These are phyloP conservation scores for Cladophialophora bantiana DNA, from an alignment of 2,329 filamentous ascomycete species.

Conservation along the genomic window DNA sequence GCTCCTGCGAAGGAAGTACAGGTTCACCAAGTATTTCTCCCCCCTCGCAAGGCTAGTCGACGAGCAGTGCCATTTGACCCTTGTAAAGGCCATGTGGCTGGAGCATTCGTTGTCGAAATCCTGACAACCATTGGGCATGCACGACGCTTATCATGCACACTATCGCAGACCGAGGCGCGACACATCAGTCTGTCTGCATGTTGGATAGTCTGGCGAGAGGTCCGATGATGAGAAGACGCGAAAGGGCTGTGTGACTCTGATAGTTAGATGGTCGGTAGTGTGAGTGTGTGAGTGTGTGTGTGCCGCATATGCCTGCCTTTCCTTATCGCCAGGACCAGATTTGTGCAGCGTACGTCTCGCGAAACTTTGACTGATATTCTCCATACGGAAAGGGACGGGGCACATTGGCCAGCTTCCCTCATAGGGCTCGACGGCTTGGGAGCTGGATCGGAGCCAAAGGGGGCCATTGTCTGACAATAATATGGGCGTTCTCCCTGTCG, in stretches of 20 bases:
- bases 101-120: slow-evolving; percentile 7
- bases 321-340: slow-evolving; percentile 13
- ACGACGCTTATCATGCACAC: slow-evolving; percentile 7
- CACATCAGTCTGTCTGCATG: slow-evolving; percentile 2
- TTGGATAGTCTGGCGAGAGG: not conserved
- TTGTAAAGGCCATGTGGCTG: slow-evolving; percentile 7
- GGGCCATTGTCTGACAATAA: not conserved
- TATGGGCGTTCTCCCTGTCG: not conserved
- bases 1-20: slow-evolving; percentile 1
- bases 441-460: not conserved
- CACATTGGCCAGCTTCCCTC: not conserved
- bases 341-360: not conserved
- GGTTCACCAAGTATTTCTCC: not conserved
- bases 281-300: too few relatives aligned
- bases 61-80: not conserved
- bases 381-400: not conserved
- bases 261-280: not conserved
- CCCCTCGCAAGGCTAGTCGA: slow-evolving; percentile 16
- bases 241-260: not conserved
- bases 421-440: not conserved
- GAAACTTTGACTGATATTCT: slow-evolving; percentile 3
- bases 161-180: slow-evolving; percentile 13
- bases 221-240: not conserved
- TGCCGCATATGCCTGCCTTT: not conserved
- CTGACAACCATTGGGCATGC: slow-evolving; percentile 4